Percentiles rank a stretch among this genome's conserved stretches.
Evolutionary conservation across 2,329 filamentous ascomycete genomes (phyloP).

Genomic region (Aureobasidium subglaciale): DNA sequence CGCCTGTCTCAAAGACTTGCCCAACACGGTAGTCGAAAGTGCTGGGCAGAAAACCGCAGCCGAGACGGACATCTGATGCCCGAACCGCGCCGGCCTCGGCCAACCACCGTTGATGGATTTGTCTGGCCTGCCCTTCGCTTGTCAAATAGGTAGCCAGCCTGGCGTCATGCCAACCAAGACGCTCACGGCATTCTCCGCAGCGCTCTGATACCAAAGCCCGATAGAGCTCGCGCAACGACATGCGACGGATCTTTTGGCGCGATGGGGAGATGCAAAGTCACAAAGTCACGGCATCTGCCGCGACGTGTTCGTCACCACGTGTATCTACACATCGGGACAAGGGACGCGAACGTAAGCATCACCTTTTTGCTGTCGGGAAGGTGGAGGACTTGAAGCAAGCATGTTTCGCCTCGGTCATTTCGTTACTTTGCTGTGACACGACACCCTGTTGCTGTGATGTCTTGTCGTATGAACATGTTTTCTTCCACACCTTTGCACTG

Average conservation of each 20-base stretch:
- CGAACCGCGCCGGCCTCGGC: not conserved
- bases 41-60: not conserved
- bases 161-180: not conserved
- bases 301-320: not conserved
- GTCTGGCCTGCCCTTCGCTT: not conserved
- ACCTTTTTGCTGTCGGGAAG: not conserved
- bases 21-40: not conserved
- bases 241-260: not conserved
- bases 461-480: no score
- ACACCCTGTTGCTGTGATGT: no score
- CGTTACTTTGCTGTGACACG: no score
- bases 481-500: no score
- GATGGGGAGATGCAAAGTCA: not conserved
- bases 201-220: constrained; percentile 3
- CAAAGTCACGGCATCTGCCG: not conserved
- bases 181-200: not conserved
- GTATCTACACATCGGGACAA: constrained; percentile 2
- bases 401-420: no score
- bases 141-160: not conserved
- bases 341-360: not conserved
- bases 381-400: constrained; percentile 1
- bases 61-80: not conserved
- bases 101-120: constrained; percentile 10
- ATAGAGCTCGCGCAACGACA: not conserved
- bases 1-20: not conserved